These are phyloP conservation scores for Earliella scabrosa DNA, from an alignment of 1,284 basidiomycete genomes.

Conservation along the genomic window DNA sequence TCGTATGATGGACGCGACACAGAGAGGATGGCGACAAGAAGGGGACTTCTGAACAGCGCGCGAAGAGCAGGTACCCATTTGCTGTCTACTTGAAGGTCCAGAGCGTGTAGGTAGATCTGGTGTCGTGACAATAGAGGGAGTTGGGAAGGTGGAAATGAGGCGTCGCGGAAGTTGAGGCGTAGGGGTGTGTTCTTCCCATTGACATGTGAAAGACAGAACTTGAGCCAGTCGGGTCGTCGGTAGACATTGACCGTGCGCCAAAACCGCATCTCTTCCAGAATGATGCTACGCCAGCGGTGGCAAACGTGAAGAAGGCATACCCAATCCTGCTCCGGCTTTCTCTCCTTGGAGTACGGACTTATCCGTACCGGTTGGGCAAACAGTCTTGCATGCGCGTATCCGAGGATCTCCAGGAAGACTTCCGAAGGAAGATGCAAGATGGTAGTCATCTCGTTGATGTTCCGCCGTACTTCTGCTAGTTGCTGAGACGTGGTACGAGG, in stretches of 20 bases:
- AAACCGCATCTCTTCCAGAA: neutral
- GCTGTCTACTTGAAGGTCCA: neutral
- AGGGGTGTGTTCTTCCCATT: neutral
- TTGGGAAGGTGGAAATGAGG: neutral
- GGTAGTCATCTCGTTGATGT: too few relatives aligned
- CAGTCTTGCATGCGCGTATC: too few relatives aligned
- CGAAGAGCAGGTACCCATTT: neutral
- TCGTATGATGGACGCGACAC: neutral
- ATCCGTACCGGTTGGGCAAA: too few relatives aligned
- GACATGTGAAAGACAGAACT: neutral
- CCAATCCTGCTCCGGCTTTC: too few relatives aligned
- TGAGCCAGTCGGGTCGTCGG: neutral
- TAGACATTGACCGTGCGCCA: neutral
- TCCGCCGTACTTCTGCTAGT: too few relatives aligned
- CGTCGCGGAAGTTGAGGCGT: neutral
- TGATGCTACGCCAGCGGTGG: neutral
- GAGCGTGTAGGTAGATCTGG: neutral
- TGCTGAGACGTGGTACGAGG: too few relatives aligned
- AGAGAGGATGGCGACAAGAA: too few relatives aligned
- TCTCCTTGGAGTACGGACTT: too few relatives aligned
- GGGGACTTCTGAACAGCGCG: neutral
- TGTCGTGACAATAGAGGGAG: neutral
- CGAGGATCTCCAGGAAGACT: too few relatives aligned
- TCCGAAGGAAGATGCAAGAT: too few relatives aligned
- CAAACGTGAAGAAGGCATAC: neutral